Conservation (phyloP, 129 eudicot species). For the Mikania micrantha region DNA sequence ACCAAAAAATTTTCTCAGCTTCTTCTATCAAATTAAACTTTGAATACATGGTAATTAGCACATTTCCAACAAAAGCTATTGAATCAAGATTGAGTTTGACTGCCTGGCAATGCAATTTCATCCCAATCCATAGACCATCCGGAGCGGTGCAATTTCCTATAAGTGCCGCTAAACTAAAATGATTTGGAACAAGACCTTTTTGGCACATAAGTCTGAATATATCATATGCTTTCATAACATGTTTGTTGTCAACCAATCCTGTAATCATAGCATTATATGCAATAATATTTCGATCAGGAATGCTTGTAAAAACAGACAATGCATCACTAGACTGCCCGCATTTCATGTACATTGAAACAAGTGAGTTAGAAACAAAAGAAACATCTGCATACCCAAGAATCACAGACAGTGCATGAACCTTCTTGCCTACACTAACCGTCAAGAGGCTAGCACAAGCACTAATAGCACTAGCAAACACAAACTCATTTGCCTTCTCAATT, state of each 20-base stretch:
- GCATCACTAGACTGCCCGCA: constrained; percentile 50
- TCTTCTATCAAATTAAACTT: constrained; percentile 38
- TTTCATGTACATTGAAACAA: constrained; percentile 70
- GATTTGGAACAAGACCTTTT: constrained; percentile 57
- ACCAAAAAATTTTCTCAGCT: constrained; percentile 48
- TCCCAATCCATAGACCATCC: constrained; percentile 35
- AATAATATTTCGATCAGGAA: constrained; percentile 28
- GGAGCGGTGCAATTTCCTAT: constrained; percentile 33
- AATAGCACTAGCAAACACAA: constrained; percentile 55
- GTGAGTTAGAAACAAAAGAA: constrained; percentile 62
- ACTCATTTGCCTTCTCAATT: constrained; percentile 45
- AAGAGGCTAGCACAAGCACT: constrained; percentile 53
- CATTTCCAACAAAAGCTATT: constrained; percentile 58
- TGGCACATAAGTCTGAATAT: constrained; percentile 45
- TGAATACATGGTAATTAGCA: constrained; percentile 57
- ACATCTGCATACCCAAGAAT: constrained; percentile 25
- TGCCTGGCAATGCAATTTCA: constrained; percentile 53
- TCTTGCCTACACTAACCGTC: constrained; percentile 37
- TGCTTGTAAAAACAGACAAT: constrained; percentile 28
- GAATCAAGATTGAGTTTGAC: constrained; percentile 57
- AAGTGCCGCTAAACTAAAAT: constrained; percentile 47
- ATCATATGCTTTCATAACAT: constrained; percentile 40
- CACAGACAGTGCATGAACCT: constrained; percentile 48
- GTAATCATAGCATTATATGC: constrained; percentile 55
- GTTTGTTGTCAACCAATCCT: constrained; percentile 53